Evolutionary conservation across 1,139 yeast genomes (phyloP).

Genomic region (Yamadazyma sp.): DNA sequence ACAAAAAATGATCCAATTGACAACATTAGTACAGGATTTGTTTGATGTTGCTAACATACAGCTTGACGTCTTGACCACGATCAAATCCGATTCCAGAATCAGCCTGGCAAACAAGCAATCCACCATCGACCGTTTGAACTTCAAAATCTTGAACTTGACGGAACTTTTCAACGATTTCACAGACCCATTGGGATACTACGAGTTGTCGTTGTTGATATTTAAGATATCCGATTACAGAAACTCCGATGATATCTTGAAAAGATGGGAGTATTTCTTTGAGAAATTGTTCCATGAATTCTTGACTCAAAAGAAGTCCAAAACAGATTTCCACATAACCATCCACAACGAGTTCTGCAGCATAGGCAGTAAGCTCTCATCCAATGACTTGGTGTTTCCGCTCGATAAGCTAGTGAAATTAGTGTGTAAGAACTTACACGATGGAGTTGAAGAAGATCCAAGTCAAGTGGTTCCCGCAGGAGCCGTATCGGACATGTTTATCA

Average conservation of each 20-base stretch:
- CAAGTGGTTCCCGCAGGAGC: slow-evolving; percentile 46
- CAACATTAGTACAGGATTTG: slow-evolving; percentile 71
- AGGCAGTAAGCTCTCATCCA: slow-evolving; percentile 46
- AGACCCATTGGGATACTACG: slow-evolving; percentile 85
- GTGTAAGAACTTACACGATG: slow-evolving; percentile 41
- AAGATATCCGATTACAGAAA: slow-evolving; percentile 80
- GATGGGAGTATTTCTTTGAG: slow-evolving; percentile 69
- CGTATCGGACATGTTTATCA: slow-evolving; percentile 65
- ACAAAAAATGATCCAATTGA: slow-evolving; percentile 71
- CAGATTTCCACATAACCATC: slow-evolving; percentile 41
- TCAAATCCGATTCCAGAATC: slow-evolving; percentile 61
- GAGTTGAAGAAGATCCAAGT: slow-evolving; percentile 36
- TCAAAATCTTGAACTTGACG: slow-evolving; percentile 66
- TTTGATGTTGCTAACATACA: slow-evolving; percentile 88
- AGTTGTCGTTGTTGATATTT: slow-evolving; percentile 74
- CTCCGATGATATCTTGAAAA: slow-evolving; percentile 65
- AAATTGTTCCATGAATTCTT: slow-evolving; percentile 37
- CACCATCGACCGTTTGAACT: slow-evolving; percentile 58
- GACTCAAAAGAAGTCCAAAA: slow-evolving; percentile 27
- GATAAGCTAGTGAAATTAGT: slow-evolving; percentile 66
- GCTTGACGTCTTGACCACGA: slow-evolving; percentile 68
- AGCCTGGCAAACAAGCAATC: slow-evolving; percentile 44
- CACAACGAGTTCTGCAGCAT: slow-evolving; percentile 38
- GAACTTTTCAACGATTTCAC: slow-evolving; percentile 85
- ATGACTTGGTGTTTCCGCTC: slow-evolving; percentile 80